phyloP scores from a whole-genome alignment of 1,284 basidiomycete genomes.

The Fomes fomentarius region DNA sequence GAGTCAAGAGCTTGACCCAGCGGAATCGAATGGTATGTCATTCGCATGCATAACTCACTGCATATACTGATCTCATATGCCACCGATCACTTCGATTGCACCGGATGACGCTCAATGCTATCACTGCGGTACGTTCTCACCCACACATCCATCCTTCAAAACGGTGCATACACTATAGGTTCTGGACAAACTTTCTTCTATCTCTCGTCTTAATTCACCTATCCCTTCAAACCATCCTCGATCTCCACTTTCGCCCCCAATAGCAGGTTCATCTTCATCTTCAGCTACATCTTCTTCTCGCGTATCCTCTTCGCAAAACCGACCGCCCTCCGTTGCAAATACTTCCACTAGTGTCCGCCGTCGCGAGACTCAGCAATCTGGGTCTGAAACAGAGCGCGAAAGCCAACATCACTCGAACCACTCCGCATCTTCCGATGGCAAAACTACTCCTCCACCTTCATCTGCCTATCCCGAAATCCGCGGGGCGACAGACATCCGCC shows the following conservation, averaged over 20 bases:
- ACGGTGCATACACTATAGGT: conserved; percentile 43
- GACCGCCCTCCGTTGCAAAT: conserved; percentile 28
- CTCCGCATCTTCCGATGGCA: conserved; percentile 43
- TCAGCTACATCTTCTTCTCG: conserved; percentile 34
- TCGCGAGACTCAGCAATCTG: conserved; percentile 52
- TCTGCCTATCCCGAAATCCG: conserved; percentile 35
- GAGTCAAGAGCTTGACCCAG: conserved; percentile 69
- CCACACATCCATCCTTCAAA: conserved; percentile 14
- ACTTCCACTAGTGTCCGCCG: conserved; percentile 16
- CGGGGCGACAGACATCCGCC: conserved; percentile 38
- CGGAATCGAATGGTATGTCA: conserved; percentile 67
- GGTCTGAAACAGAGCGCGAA: conserved; percentile 79
- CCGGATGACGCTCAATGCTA: conserved; percentile 2
- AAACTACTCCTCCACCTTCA: conserved; percentile 36
- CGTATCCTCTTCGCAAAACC: conserved; percentile 32
- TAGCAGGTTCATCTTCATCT: conserved; percentile 33
- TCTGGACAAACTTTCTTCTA: conserved; percentile 65
- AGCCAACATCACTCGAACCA: conserved; percentile 41
- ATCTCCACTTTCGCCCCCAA: conserved; percentile 36
- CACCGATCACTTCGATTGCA: conserved; percentile 13
- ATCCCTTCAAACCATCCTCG: conserved; percentile 38
- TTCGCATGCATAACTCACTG: not conserved
- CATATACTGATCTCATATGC: conserved; percentile 16
- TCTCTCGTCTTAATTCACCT: conserved; percentile 51
- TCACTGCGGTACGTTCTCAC: not conserved